These are phyloP conservation scores for Simplicillium aogashimaense DNA, from an alignment of 2,329 filamentous ascomycete genomes.

Conservation along the genomic window DNA sequence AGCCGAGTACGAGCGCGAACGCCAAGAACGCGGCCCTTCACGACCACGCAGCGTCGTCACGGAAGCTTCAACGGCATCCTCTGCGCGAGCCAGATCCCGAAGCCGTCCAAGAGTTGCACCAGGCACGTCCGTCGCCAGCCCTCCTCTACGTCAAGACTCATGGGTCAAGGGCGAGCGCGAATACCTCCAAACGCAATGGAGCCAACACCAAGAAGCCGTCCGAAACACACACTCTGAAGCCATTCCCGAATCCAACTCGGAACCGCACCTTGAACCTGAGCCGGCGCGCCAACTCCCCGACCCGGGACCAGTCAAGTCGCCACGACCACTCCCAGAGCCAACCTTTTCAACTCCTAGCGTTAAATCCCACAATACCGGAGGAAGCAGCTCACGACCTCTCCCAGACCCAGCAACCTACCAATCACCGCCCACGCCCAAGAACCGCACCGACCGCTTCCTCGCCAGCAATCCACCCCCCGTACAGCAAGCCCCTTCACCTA, in stretches of 20 bases:
- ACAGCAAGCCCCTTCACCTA: slow-evolving; percentile 28
- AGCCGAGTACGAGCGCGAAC: slow-evolving; percentile 49
- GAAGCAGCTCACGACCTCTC: slow-evolving; percentile 34
- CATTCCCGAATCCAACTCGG: slow-evolving; percentile 6
- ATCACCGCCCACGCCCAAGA: slow-evolving; percentile 17
- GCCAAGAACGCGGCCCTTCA: slow-evolving; percentile 35
- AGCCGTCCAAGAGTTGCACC: slow-evolving; percentile 22
- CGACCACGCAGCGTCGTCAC: not conserved
- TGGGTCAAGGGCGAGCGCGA: slow-evolving; percentile 57
- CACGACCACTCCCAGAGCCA: slow-evolving; percentile 34
- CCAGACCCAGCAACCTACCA: slow-evolving; percentile 34
- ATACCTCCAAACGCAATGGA: slow-evolving; percentile 46
- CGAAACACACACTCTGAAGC: slow-evolving; percentile 13
- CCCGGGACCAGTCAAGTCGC: slow-evolving; percentile 12
- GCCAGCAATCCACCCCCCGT: slow-evolving; percentile 42
- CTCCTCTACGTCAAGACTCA: slow-evolving; percentile 49
- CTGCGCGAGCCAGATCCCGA: slow-evolving; percentile 26
- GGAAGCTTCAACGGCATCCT: slow-evolving; percentile 6
- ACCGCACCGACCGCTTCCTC: slow-evolving; percentile 49
- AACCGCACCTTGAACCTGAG: not conserved
- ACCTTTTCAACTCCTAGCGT: slow-evolving; percentile 15
- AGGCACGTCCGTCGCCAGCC: slow-evolving; percentile 17
- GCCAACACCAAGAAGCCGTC: slow-evolving; percentile 25
- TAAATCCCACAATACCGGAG: slow-evolving; percentile 27
- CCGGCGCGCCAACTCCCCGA: slow-evolving; percentile 4